Evolutionary conservation across 768 basidiomycete species (phyloP).

Genomic region (Lentinula raphanica): DNA sequence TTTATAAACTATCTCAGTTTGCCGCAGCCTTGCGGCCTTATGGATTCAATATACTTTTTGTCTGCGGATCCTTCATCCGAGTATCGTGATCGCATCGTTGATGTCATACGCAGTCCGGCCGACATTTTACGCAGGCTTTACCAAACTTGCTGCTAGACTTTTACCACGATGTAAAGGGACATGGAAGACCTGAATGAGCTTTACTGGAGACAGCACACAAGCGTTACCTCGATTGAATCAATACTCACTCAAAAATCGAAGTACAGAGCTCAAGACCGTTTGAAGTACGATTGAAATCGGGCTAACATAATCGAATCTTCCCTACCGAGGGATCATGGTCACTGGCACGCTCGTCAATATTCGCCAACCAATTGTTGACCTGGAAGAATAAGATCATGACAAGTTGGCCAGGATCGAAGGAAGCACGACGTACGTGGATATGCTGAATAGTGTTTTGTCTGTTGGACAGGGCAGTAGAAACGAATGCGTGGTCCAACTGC

Average conservation of each 20-base stretch:
- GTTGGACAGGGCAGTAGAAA: slow-evolving; percentile 38
- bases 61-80: neutral
- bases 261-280: no score
- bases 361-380: slow-evolving; percentile 49
- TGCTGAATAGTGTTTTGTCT: slow-evolving; percentile 48
- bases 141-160: no score
- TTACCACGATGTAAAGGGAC: no score
- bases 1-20: neutral
- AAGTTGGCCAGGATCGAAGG: neutral
- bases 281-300: neutral
- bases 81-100: neutral
- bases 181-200: no score
- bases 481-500: slow-evolving; percentile 56
- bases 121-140: no score
- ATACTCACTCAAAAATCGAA: neutral
- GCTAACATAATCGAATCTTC: slow-evolving; percentile 40
- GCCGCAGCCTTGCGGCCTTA: neutral
- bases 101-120: neutral
- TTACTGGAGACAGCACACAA: no score
- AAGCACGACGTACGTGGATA: slow-evolving; percentile 36
- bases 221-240: no score
- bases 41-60: no score
- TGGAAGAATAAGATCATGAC: neutral
- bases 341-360: slow-evolving; percentile 37
- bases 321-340: slow-evolving; percentile 62